These are phyloP conservation scores for Prunus mira DNA, from an alignment of 306 rosid species.

Conservation along the genomic window DNA sequence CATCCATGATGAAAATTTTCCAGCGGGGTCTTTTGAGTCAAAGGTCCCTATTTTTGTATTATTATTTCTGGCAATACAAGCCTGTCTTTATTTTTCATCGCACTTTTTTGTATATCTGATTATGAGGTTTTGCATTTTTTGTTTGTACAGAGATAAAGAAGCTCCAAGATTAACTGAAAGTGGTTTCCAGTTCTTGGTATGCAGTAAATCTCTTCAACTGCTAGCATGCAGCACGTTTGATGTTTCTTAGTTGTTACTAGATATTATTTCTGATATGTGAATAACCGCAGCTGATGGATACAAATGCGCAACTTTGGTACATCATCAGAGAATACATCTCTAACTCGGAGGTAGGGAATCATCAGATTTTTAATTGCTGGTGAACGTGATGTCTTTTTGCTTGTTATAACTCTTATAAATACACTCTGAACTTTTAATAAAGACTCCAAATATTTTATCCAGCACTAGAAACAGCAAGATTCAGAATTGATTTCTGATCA, in stretches of 20 bases:
- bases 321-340: slow-evolving; percentile 94
- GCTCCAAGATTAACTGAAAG: slow-evolving; percentile 85
- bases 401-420: not conserved
- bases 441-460: too few species aligned
- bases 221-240: not conserved
- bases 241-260: slow-evolving; percentile 22
- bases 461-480: not conserved
- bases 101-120: slow-evolving; percentile 22
- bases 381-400: not conserved
- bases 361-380: slow-evolving; percentile 4
- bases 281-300: slow-evolving; percentile 82
- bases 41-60: slow-evolving; percentile 44
- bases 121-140: slow-evolving; percentile 6
- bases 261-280: slow-evolving; percentile 29
- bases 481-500: not conserved
- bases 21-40: slow-evolving; percentile 85
- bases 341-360: slow-evolving; percentile 73
- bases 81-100: not conserved
- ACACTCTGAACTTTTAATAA: too few species aligned
- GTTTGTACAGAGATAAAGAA: slow-evolving; percentile 71
- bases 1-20: slow-evolving; percentile 89
- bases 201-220: slow-evolving; percentile 37
- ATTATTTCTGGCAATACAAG: not conserved
- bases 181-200: slow-evolving; percentile 99
- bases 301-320: slow-evolving; percentile 97